These are phyloP conservation scores for Annona cherimola DNA, from an alignment of 164 flowering plant genomes.

Conservation along the genomic window DNA sequence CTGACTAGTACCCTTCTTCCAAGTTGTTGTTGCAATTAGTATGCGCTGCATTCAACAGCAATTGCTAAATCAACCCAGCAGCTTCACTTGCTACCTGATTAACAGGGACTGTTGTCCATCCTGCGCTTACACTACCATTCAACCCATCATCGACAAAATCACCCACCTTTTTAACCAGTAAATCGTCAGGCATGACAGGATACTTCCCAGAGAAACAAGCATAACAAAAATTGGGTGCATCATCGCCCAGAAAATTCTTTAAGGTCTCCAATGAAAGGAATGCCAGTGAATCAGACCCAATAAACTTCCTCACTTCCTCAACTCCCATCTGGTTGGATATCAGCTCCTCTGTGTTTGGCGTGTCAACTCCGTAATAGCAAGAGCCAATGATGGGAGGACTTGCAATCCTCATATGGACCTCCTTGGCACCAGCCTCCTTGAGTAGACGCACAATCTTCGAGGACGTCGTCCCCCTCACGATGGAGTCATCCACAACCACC, in stretches of 20 bases:
- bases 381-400: conserved; percentile 86
- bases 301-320: conserved; percentile 63
- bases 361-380: conserved; percentile 89
- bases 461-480: conserved; percentile 85
- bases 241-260: conserved; percentile 43
- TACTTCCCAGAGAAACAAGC: conserved; percentile 88
- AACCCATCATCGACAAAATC: conserved; percentile 62
- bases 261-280: conserved; percentile 60
- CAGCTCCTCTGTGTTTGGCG: conserved; percentile 72
- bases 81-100: conserved; percentile 1
- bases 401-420: conserved; percentile 95
- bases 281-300: conserved; percentile 81
- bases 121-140: conserved; percentile 23
- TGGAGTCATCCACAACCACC: conserved; percentile 94
- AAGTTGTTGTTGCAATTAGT: neutral
- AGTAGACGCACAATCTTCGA: conserved; percentile 82
- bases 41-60: neutral
- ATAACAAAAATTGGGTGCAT: conserved; percentile 53
- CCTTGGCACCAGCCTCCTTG: conserved; percentile 87
- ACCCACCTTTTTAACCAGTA: conserved; percentile 54
- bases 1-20: neutral
- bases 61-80: neutral
- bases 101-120: conserved; percentile 36
- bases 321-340: conserved; percentile 73
- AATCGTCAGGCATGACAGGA: conserved; percentile 66